These are phyloP conservation scores for Favolaschia claudopus DNA, from an alignment of 768 basidiomycete species.

Conservation along the genomic window DNA sequence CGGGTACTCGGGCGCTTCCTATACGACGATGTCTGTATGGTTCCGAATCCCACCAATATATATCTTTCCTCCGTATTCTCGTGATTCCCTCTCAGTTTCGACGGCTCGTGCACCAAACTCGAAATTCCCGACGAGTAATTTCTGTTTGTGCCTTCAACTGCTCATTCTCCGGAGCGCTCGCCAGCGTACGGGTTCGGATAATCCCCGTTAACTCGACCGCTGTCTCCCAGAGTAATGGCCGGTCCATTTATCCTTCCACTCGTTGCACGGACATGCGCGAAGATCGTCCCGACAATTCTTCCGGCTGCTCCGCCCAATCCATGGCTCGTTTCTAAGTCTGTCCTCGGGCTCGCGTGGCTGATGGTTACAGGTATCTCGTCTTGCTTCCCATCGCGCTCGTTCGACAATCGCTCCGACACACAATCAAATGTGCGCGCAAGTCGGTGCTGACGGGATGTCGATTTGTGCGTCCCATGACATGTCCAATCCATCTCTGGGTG, in stretches of 20 bases:
- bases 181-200: no score
- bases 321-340: slow-evolving; percentile 11
- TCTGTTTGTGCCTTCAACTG: no score
- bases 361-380: not conserved
- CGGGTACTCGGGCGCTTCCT: no score
- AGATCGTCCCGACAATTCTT: no score
- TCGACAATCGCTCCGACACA: no score
- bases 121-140: no score
- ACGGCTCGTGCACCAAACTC: no score
- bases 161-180: no score
- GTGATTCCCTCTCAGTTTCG: not conserved
- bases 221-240: no score
- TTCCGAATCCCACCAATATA: slow-evolving; percentile 7
- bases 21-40: not conserved
- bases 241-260: no score
- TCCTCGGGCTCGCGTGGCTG: not conserved
- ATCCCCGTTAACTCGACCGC: slow-evolving; percentile 42
- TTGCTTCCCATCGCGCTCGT: no score
- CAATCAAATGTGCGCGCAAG: not conserved
- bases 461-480: slow-evolving; percentile 9
- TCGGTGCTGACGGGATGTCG: not conserved
- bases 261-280: no score
- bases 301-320: slow-evolving; percentile 48
- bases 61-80: not conserved
- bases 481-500: slow-evolving; percentile 14